A percentile compares a stretch with the other conserved stretches of the same genome.
phyloP scores from a whole-genome alignment of 306 rosid genomes.

The Lathyrus sativus region DNA sequence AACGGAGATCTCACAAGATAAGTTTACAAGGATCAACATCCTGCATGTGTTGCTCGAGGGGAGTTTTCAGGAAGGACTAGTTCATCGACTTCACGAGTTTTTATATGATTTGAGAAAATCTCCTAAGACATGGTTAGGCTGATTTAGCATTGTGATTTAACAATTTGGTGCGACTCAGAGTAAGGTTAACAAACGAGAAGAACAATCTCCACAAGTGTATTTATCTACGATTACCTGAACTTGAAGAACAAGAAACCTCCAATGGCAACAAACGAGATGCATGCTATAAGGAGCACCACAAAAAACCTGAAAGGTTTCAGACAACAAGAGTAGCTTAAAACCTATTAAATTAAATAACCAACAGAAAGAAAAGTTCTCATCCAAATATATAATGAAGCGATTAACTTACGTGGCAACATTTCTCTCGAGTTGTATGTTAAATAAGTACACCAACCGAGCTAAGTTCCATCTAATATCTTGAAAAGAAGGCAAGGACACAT shows the following conservation, averaged over 20 bases:
- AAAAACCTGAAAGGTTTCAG: conserved; percentile 69
- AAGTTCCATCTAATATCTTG: conserved; percentile 74
- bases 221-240: conserved; percentile 65
- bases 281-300: conserved; percentile 73
- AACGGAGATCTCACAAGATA: not conserved
- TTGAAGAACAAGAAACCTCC: conserved; percentile 89
- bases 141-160: not conserved
- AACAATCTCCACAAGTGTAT: not conserved
- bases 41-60: not conserved
- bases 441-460: conserved; percentile 69
- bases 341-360: conserved; percentile 9
- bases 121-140: not conserved
- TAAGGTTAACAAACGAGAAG: not conserved
- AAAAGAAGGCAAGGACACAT: conserved; percentile 77
- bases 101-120: not conserved
- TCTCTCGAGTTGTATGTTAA: conserved; percentile 83
- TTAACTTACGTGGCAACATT: conserved; percentile 93
- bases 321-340: conserved; percentile 8
- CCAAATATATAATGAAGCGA: conserved; percentile 33
- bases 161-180: not conserved
- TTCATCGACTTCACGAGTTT: not conserved
- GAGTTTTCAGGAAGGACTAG: not conserved
- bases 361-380: conserved; percentile 18
- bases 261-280: conserved; percentile 77
- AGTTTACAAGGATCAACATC: not conserved